phyloP scores from a whole-genome alignment of 1,284 basidiomycete species.

The Meira miltonrushii region DNA sequence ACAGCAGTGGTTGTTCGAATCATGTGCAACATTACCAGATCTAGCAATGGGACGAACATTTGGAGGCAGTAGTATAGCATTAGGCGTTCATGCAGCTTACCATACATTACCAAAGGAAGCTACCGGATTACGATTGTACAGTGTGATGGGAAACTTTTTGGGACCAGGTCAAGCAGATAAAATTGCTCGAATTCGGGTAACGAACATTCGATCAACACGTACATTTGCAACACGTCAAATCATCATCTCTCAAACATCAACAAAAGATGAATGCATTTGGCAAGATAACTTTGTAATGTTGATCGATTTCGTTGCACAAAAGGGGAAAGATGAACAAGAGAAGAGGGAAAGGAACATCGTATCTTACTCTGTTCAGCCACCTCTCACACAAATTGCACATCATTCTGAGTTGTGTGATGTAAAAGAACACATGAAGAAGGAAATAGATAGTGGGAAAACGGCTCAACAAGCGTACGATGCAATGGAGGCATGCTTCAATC shows the following conservation, averaged over 20 bases:
- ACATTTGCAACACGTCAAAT: constrained; percentile 38
- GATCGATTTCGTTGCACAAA: background rate
- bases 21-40: no score
- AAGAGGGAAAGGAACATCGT: background rate
- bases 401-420: background rate
- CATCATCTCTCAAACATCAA: constrained; percentile 26
- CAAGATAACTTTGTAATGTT: constrained; percentile 1
- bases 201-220: constrained; percentile 30
- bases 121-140: no score
- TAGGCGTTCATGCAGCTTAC: no score
- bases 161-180: constrained; percentile 29
- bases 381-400: background rate
- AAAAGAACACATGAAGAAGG: background rate
- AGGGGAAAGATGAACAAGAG: background rate
- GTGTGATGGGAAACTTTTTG: constrained; percentile 33
- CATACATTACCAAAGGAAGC: no score
- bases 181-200: constrained; percentile 27
- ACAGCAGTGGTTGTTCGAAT: no score
- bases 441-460: background rate
- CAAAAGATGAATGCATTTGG: no score
- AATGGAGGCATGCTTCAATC: background rate
- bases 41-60: no score
- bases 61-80: no score
- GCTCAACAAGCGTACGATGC: background rate
- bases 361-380: background rate